Conservation (phyloP, 2,329 filamentous ascomycete species). For the Ophiostoma ulmi region DNA sequence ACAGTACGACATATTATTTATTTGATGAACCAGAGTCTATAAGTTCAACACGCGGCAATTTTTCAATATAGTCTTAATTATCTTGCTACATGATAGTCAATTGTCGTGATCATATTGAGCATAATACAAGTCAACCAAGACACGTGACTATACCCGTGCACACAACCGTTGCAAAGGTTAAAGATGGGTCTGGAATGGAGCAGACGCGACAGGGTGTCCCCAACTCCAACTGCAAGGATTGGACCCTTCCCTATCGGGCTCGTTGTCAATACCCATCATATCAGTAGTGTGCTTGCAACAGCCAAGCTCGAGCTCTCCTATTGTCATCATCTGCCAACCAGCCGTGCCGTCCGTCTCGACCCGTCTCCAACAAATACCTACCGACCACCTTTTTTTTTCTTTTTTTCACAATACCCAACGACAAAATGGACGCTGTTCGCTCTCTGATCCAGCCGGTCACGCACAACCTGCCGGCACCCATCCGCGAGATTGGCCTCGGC, state of each 20-base stretch:
- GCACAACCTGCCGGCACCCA: slow-evolving; percentile 64
- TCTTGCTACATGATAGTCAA: too few relatives aligned
- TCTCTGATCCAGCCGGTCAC: slow-evolving; percentile 63
- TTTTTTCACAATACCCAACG: not conserved
- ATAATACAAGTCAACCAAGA: not conserved
- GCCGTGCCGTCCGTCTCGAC: not conserved
- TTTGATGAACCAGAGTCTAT: not conserved
- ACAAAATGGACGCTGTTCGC: slow-evolving; percentile 56
- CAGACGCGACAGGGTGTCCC: slow-evolving; percentile 20
- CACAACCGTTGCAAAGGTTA: too few relatives aligned
- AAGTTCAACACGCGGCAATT: too few relatives aligned
- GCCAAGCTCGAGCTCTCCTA: not conserved
- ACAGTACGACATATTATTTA: not conserved
- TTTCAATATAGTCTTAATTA: too few relatives aligned
- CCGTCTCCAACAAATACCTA: not conserved
- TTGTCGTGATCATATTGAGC: not conserved
- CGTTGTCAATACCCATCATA: not conserved
- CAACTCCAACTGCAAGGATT: slow-evolving; percentile 18
- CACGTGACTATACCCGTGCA: slow-evolving; percentile 2
- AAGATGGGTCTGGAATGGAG: slow-evolving; percentile 6
- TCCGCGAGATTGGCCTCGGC: slow-evolving; percentile 68
- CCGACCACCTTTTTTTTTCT: not conserved
- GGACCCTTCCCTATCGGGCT: not conserved
- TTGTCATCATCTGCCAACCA: not conserved
- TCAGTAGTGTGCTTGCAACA: not conserved